Evolutionary conservation across 345 rosid species (phyloP), one percentile per base, ranked within the genome.

Genomic region (Eucalyptus microcorys): DNA sequence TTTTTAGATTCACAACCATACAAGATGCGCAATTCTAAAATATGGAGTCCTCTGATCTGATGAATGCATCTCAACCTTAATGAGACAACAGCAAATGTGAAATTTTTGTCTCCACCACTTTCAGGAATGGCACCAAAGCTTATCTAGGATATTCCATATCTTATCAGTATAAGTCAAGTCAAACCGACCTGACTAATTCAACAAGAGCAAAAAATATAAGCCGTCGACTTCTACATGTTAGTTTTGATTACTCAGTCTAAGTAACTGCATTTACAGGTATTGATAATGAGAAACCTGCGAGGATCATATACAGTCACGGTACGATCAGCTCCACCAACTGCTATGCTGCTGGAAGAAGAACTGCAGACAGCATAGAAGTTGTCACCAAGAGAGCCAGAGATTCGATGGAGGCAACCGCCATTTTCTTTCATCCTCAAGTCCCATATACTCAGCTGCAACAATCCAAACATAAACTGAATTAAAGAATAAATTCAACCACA

Each of bases 271-370:
- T 24, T 53, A 43, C 47, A 83, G 86, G 37, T 68, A 42, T 32
- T 53, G 87, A 88, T 22, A 40, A 88, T 21, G 42, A 89, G 89
- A 50, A 87, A 95, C 97, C 96, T 95, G 92, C 96, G 96, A 87
- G 97, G 96, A 93, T 95, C 97, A 93, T 95, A 95, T 64, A 95
- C 87, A 47, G 95, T 92, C 71, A 95, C 95, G 5, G 95, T 93
- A 76, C 96, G 96, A 91, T 95, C 96, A 90, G 95, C 94, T 49
- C 96, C 97, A 84, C 95, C 96, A 21, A 94, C 95, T 83, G 96
- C 96, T 66, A 95, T 87, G 87, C 91, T 92, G 52, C 96, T 95
- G 27, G 91, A 89, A 47, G 95, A 89, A 42, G 96, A 95, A 90
- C 94, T 87, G 90, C 95, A 95, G 59, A 94, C 95, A 85, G 96